phyloP scores from a whole-genome alignment of 352 stramenopile genomes.

The Phytophthora sp. region DNA sequence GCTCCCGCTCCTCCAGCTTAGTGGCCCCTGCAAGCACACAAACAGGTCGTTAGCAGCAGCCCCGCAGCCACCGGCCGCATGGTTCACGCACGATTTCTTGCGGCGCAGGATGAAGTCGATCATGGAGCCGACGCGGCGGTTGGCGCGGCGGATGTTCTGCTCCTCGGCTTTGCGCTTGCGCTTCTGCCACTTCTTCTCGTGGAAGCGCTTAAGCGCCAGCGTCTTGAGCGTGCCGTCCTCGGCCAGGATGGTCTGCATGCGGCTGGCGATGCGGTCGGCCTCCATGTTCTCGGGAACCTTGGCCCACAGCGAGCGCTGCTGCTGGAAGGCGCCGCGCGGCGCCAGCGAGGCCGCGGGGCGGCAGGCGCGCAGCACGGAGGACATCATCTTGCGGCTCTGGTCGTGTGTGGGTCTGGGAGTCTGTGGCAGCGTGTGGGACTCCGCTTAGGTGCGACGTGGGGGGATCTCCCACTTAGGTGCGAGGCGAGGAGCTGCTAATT shows the following conservation, averaged over 20 bases:
- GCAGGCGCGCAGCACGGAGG: conserved; percentile 39
- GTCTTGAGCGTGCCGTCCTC: conserved; percentile 81
- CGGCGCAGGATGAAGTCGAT: conserved; percentile 85
- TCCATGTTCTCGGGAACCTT: conserved; percentile 60
- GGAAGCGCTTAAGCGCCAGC: conserved; percentile 71
- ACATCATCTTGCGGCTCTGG: conserved; percentile 30
- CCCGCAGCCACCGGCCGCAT: too few species aligned
- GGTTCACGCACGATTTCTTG: conserved; percentile 86
- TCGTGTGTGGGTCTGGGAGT: background rate
- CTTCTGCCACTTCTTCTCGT: conserved; percentile 87
- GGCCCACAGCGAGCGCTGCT: conserved; percentile 59
- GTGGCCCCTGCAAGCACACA: conserved; percentile 31
- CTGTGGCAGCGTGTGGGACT: too few species aligned
- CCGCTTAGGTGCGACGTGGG: too few species aligned
- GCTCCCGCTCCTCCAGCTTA: conserved; percentile 14
- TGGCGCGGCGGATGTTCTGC: conserved; percentile 80
- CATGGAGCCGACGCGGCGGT: conserved; percentile 83
- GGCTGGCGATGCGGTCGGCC: conserved; percentile 51
- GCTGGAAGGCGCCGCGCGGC: conserved; percentile 12
- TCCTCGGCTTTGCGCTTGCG: conserved; percentile 84
- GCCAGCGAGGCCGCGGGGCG: conserved; percentile 21
- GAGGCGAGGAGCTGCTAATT: too few species aligned
- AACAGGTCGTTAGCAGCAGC: background rate
- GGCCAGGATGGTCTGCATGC: conserved; percentile 75
- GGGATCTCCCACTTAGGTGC: too few species aligned